phyloP scores from a whole-genome alignment of 2,329 filamentous ascomycete species.

The Penicillium sp. region DNA sequence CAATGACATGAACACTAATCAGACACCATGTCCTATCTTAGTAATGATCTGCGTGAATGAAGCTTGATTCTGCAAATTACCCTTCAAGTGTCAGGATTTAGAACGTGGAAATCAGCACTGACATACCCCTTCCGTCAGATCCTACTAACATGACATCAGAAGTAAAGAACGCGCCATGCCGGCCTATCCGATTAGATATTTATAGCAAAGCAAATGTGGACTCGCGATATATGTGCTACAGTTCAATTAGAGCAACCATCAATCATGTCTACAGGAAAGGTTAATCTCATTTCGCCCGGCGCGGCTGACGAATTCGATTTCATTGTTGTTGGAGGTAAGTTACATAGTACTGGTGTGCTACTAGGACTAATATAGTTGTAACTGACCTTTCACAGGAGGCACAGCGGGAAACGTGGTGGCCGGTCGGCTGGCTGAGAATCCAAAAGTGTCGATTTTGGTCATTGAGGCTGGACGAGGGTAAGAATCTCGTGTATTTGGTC shows the following conservation, averaged over 20 bases:
- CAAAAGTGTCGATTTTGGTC: conserved; percentile 37
- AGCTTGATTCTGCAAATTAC: no score
- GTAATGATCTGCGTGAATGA: no score
- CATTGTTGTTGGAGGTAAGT: conserved; percentile 26
- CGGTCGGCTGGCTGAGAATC: conserved; percentile 52
- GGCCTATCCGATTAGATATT: neutral
- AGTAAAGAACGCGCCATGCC: neutral
- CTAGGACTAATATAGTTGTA: neutral
- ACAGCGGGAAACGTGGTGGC: conserved; percentile 52
- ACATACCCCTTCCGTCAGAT: neutral
- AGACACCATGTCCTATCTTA: no score
- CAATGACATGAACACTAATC: no score
- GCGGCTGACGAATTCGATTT: conserved; percentile 16
- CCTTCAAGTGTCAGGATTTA: neutral
- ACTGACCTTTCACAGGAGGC: conserved; percentile 23
- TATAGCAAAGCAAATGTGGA: neutral
- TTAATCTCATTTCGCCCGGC: neutral
- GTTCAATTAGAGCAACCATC: neutral
- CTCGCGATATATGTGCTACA: neutral
- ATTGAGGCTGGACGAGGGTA: conserved; percentile 21
- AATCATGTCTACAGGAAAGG: neutral
- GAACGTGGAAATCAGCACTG: neutral
- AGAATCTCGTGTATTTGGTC: neutral
- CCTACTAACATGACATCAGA: neutral
- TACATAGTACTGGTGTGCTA: neutral